Evolutionary conservation across 2,329 filamentous ascomycete genomes (phyloP).

Genomic region (Aspergillus thermomutatus): DNA sequence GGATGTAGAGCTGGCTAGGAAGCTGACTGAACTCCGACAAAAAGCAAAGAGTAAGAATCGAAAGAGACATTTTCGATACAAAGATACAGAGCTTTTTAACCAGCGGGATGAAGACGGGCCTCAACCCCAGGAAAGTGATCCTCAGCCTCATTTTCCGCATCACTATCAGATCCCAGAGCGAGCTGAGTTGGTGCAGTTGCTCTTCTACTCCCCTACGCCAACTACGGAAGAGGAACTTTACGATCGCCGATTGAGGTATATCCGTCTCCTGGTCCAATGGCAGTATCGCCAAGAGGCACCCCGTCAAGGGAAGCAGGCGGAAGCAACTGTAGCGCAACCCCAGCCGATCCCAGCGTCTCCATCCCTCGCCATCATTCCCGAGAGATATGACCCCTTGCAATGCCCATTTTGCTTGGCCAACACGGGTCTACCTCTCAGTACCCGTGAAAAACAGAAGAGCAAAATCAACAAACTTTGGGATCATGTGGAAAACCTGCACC

Average conservation of each 20-base stretch:
- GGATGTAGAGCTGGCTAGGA: conserved; percentile 9
- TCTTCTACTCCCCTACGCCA: conserved; percentile 6
- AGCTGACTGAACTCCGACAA: conserved; percentile 8
- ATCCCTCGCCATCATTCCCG: not conserved
- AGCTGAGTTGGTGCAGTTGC: conserved; percentile 7
- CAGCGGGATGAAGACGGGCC: conserved; percentile 6
- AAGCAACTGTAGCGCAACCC: not conserved
- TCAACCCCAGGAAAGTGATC: not conserved
- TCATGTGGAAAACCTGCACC: conserved; percentile 15
- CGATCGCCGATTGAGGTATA: conserved; percentile 1
- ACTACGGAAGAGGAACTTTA: conserved; percentile 6
- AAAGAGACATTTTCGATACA: conserved; percentile 19
- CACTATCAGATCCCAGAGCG: conserved; percentile 12
- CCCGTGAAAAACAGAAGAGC: conserved; percentile 10
- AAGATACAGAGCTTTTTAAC: conserved; percentile 20
- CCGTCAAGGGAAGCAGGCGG: conserved; percentile 3
- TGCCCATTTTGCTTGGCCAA: conserved; percentile 14
- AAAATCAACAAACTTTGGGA: conserved; percentile 17
- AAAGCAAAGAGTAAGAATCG: conserved; percentile 11
- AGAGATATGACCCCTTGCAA: conserved; percentile 9
- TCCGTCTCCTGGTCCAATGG: conserved; percentile 10
- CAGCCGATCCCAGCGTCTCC: not conserved
- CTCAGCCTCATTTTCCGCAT: not conserved
- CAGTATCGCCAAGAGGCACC: conserved; percentile 9
- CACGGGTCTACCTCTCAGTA: conserved; percentile 1